phyloP scores from a whole-genome alignment of 2,329 filamentous ascomycete genomes.

The Incumbomyces delicatus region DNA sequence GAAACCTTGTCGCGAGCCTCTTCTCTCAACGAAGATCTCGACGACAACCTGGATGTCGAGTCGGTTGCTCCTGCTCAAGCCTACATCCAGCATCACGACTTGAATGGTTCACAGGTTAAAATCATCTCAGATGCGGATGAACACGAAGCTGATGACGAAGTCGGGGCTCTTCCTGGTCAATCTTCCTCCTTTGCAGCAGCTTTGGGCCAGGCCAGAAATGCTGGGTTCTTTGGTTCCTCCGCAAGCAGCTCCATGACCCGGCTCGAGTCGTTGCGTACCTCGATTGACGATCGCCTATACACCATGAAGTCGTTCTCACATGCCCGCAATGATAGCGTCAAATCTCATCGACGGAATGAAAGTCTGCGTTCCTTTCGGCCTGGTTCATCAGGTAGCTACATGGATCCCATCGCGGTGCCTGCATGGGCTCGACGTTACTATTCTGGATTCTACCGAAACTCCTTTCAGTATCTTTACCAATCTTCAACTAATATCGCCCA shows the following conservation, averaged over 20 bases:
- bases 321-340: neutral
- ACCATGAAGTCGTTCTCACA: constrained; percentile 26
- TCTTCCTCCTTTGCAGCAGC: constrained; percentile 14
- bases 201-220: constrained; percentile 11
- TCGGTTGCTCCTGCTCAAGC: constrained; percentile 14
- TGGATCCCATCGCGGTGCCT: constrained; percentile 33
- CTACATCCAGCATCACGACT: constrained; percentile 15
- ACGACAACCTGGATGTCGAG: constrained; percentile 12
- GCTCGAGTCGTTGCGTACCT: constrained; percentile 18
- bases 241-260: constrained; percentile 13
- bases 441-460: constrained; percentile 21
- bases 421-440: constrained; percentile 57
- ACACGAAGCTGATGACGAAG: constrained; percentile 20
- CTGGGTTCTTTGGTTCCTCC: constrained; percentile 10
- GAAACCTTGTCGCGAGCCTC: neutral
- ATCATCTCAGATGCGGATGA: constrained; percentile 13
- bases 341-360: neutral
- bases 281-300: constrained; percentile 22
- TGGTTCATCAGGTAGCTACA: constrained; percentile 34
- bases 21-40: constrained; percentile 12
- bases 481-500: constrained; percentile 14
- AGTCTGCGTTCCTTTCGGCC: constrained; percentile 12
- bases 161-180: constrained; percentile 17
- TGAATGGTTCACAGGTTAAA: constrained; percentile 16
- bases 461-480: constrained; percentile 16